Evolutionary conservation across 2,329 filamentous ascomycete genomes (phyloP).

Genomic region (Diplodia intermedia): DNA sequence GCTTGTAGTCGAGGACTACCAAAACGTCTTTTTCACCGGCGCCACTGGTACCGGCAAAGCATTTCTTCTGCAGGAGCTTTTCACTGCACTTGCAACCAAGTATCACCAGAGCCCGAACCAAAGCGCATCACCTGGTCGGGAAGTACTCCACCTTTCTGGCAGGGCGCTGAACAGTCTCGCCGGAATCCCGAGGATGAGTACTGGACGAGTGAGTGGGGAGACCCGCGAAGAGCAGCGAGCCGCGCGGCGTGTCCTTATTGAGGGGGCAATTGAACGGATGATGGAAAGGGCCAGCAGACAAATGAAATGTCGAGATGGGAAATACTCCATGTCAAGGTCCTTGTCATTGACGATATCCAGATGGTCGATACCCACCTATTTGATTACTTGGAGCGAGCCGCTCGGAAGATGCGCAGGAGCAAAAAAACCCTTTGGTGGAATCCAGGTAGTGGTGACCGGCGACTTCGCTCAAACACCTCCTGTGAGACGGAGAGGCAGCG

Average conservation of each 20-base stretch:
- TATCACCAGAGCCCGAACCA: background rate
- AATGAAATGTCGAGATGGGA: background rate
- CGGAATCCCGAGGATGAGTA: too few species aligned
- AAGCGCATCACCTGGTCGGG: too few species aligned
- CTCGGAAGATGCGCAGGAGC: constrained; percentile 49
- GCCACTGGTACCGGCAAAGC: constrained; percentile 69
- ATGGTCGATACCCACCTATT: constrained; percentile 67
- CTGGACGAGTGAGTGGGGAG: too few species aligned
- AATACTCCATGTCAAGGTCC: constrained; percentile 46
- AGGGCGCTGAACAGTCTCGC: background rate
- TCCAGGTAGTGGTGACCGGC: constrained; percentile 64
- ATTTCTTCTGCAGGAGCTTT: constrained; percentile 61
- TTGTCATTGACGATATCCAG: constrained; percentile 71
- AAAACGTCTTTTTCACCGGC: constrained; percentile 68
- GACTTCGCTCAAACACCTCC: constrained; percentile 67
- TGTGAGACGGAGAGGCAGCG: constrained; percentile 47
- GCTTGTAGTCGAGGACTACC: background rate
- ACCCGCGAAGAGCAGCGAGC: too few species aligned
- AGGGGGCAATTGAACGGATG: background rate
- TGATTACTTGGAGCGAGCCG: constrained; percentile 58
- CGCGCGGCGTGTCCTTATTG: too few species aligned
- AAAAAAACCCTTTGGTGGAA: constrained; percentile 52
- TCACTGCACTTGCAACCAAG: constrained; percentile 45
- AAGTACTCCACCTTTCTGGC: constrained; percentile 7
- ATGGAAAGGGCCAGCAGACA: background rate